Conservation (phyloP, 306 rosid species). For the Glycine latifolia region DNA sequence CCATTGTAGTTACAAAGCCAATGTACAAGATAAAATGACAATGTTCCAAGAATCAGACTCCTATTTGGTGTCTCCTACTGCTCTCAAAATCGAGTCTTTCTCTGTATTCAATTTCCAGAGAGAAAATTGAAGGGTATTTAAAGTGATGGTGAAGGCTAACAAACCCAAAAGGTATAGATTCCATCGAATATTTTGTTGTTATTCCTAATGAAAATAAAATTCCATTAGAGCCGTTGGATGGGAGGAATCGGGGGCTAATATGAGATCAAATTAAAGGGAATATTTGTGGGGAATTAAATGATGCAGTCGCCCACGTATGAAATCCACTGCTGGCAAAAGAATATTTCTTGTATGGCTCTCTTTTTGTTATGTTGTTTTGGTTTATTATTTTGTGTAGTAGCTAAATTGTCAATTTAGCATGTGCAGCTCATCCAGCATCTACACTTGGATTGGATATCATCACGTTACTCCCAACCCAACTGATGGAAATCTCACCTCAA, state of each 20-base stretch:
- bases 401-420: too few relatives aligned
- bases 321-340: slow-evolving; percentile 8
- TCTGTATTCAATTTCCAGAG: neutral
- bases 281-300: slow-evolving; percentile 49
- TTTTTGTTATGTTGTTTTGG: neutral
- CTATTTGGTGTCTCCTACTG: neutral
- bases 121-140: slow-evolving; percentile 43
- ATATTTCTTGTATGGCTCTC: neutral
- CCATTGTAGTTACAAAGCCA: slow-evolving; percentile 49
- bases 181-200: neutral
- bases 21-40: neutral
- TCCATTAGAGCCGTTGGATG: slow-evolving; percentile 36
- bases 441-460: neutral
- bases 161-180: slow-evolving; percentile 41
- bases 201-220: neutral
- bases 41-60: neutral
- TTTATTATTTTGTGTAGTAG: neutral
- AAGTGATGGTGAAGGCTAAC: slow-evolving; percentile 40
- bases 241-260: slow-evolving; percentile 6
- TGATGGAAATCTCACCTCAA: neutral
- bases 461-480: neutral
- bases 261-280: slow-evolving; percentile 49
- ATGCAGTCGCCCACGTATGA: slow-evolving; percentile 8
- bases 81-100: slow-evolving; percentile 36
- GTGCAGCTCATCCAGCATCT: neutral